These are phyloP conservation scores for Cryptococcus sp. DNA, from an alignment of 1,284 basidiomycete species.

Conservation along the genomic window DNA sequence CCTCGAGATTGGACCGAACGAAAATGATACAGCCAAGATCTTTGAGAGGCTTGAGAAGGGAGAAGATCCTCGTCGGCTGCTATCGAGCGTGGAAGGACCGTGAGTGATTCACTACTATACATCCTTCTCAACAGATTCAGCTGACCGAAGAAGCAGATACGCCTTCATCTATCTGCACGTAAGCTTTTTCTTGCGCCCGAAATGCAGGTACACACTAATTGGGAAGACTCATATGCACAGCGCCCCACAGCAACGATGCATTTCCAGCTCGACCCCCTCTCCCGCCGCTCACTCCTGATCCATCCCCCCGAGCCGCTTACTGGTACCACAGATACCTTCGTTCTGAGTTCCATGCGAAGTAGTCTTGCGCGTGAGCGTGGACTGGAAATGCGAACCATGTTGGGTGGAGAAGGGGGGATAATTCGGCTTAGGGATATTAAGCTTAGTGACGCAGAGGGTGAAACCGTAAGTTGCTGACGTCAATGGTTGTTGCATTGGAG, in stretches of 20 bases:
- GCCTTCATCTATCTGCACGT: conserved; percentile 81
- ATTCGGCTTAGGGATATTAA: conserved; percentile 23
- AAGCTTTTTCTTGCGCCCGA: conserved; percentile 19
- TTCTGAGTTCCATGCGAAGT: conserved; percentile 37
- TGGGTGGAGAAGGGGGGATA: conserved; percentile 39
- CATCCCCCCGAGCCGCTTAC: conserved; percentile 13
- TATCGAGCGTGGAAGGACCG: conserved; percentile 80
- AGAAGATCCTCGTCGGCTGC: conserved; percentile 57
- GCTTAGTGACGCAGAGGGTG: neutral
- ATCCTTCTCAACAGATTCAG: too few relatives aligned
- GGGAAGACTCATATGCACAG: conserved; percentile 49
- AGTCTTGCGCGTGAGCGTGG: conserved; percentile 17
- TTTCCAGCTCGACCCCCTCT: conserved; percentile 86
- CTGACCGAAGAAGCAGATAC: conserved; percentile 60
- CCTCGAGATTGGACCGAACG: conserved; percentile 63
- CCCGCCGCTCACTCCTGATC: conserved; percentile 82
- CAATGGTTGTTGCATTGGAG: neutral
- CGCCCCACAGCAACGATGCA: conserved; percentile 58
- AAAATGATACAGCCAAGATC: conserved; percentile 78
- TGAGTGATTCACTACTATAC: conserved; percentile 59
- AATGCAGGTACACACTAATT: neutral
- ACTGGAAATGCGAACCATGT: conserved; percentile 32
- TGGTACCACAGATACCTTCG: conserved; percentile 13
- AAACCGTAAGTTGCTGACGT: neutral
- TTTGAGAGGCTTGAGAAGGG: conserved; percentile 61